Percentiles rank a stretch among this genome's conserved stretches.
Conservation (phyloP, 306 rosid genomes). For the Quercus cerris region DNA sequence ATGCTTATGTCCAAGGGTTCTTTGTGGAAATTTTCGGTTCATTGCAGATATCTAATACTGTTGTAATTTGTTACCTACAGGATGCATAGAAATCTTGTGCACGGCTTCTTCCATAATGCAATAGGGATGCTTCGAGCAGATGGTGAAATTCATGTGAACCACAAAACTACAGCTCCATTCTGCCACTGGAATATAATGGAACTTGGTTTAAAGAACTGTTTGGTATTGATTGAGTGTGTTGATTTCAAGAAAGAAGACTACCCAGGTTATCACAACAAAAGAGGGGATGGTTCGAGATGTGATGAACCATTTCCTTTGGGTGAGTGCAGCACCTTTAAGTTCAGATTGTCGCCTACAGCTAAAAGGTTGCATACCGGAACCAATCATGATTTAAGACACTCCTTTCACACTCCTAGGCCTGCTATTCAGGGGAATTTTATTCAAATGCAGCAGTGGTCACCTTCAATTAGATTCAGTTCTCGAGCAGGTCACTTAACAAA, state of each 20-base stretch:
- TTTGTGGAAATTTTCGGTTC: not conserved
- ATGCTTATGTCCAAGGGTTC: not conserved
- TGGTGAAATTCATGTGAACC: conserved; percentile 66
- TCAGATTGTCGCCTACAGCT: conserved; percentile 10
- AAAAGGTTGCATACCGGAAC: not conserved
- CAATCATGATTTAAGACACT: too few relatives aligned
- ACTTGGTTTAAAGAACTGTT: conserved; percentile 25
- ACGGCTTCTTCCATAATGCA: conserved; percentile 47
- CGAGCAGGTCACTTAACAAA: not conserved
- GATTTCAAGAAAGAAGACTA: conserved; percentile 49
- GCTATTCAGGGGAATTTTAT: not conserved
- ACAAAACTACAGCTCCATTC: conserved; percentile 45
- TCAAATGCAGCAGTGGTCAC: conserved; percentile 3
- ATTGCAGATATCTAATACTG: not conserved
- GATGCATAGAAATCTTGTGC: conserved; percentile 45
- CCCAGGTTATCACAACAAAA: conserved; percentile 48
- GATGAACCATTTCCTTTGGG: conserved; percentile 55
- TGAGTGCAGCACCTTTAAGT: conserved; percentile 54
- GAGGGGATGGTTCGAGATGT: conserved; percentile 44
- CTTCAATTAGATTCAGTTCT: conserved; percentile 16
- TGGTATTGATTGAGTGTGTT: conserved; percentile 26
- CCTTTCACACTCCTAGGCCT: too few relatives aligned
- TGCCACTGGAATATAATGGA: conserved; percentile 30
- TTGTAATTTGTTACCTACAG: conserved; percentile 23
- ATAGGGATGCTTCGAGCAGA: conserved; percentile 31